Evolutionary conservation across 495 filamentous ascomycete species (phyloP), one percentile per base, ranked within the genome.

Genomic region (Talaromyces proteolyticus): DNA sequence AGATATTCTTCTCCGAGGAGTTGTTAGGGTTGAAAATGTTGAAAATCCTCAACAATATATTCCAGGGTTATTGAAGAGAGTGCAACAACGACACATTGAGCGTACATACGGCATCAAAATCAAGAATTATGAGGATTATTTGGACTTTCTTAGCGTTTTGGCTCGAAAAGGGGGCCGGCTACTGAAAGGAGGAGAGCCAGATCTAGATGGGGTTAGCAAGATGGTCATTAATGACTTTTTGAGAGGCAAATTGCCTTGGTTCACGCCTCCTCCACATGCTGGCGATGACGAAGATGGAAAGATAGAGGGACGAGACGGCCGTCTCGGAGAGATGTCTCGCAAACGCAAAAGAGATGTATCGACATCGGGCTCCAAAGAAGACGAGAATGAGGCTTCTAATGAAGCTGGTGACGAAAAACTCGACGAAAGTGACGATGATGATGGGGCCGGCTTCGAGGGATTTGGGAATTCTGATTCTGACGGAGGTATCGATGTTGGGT

Each of bases 151-250:
- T 2, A 91, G 95, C 52, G 67, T 89, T 14, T 76, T 97, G 21
- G 91, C 90, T 2, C 77, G 91, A 52, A 97, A 96, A 64, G 81
- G 86, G 48, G 93, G 93, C 7, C 75, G 89, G 44, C 70, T 98
- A 25, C 70, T 96, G 23, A 89, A 87, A 59, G 91, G 87, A 51
- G 93, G 93, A 8, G 93, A 97, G 65, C 85, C 90, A 12, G 93
- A 97, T 65, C 66, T 95, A 49, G 91, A 95, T 60, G 89, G 89
- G 55, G 90, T 95, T 37, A 91, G 91, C 14, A 96, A 95, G 67
- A 94, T 93, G 81, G 88, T 96, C 0, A 71, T 95, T 57, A 95
- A 95, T 61, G 93, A 98, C 57, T 97, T 97, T 57, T 79, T 97
- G 52, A 70, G 93, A 44, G 93, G 93, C 25, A 96, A 95, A 66